These are phyloP conservation scores for Xylaria multiplex DNA, from an alignment of 2,329 filamentous ascomycete genomes.

Conservation along the genomic window DNA sequence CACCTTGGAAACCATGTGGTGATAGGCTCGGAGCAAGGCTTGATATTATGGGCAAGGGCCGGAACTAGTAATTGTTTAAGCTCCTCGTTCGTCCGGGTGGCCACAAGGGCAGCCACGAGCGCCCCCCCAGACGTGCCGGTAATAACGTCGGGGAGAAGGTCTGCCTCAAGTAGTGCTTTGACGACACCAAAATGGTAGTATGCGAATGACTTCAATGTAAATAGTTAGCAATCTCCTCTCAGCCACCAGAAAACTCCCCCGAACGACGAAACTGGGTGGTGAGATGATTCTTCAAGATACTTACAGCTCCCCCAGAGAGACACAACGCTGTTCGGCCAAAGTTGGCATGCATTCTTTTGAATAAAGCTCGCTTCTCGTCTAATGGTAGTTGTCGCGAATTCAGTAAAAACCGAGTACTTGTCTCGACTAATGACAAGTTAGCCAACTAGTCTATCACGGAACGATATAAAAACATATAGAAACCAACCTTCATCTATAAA, in stretches of 20 bases:
- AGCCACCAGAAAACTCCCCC: neutral
- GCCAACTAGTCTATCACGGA: neutral
- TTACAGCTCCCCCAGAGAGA: constrained; percentile 82
- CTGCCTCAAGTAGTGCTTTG: constrained; percentile 86
- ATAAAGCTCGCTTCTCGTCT: constrained; percentile 81
- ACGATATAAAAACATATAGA: constrained; percentile 11
- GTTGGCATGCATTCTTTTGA: constrained; percentile 90
- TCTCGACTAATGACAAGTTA: constrained; percentile 63
- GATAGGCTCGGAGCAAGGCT: constrained; percentile 82
- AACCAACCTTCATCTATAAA: constrained; percentile 82
- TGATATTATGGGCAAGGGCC: constrained; percentile 84
- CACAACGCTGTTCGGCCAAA: constrained; percentile 93
- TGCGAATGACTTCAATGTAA: constrained; percentile 71
- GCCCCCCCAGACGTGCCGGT: constrained; percentile 96
- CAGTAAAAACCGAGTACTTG: constrained; percentile 72
- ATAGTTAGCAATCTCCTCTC: constrained; percentile 9
- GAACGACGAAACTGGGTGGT: neutral
- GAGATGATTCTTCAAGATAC: neutral
- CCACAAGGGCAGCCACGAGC: constrained; percentile 84
- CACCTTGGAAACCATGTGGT: constrained; percentile 82
- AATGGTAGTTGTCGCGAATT: constrained; percentile 72
- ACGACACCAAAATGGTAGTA: constrained; percentile 97
- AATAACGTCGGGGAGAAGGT: constrained; percentile 89
- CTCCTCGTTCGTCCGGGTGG: constrained; percentile 91
- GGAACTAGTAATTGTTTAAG: constrained; percentile 86